Base-by-base conservation (phyloP, 306 rosid genomes). In the Malus sieversii region DNA sequence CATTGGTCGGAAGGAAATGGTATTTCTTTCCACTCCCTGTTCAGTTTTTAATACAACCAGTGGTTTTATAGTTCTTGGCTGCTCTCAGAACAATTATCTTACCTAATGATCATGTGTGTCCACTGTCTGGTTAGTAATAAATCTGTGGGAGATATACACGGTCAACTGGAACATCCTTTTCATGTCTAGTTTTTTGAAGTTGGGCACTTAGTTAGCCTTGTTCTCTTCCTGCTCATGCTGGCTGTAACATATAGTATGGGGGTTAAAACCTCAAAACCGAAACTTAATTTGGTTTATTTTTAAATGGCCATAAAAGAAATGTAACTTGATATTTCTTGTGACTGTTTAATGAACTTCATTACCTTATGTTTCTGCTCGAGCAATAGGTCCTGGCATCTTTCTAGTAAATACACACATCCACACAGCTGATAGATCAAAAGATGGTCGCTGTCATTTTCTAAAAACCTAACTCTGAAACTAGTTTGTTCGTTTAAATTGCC, bases 1-100 rank as follows among this genome's bases (percentile, higher is more conserved):
- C 87, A 86, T 48, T 91, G 90, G 92, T 63, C 82, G 73, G 94
- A 87, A 77, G 88, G 87, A 85, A 91, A 79, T 85, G 92, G 97
- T 91, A 88, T 35, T 66, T 61, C 14, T 67, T 72, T 73, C 51
- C 70, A 19, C 53, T 11, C 74, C 46, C 11, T 51, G 23, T 48
- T 48, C 3, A 48, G 20, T 48, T 48, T 48, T 48, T 48, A 14
- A 2, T 14, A 48, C 55, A 15, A 15, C 20, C 16, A 15, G 55
- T 48, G 3, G 18, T 15, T n/a, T n/a, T n/a, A n/a, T n/a, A n/a
- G n/a, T n/a, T n/a, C n/a, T n/a, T n/a, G n/a, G n/a, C n/a, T 53
- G 65, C 32, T 33, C 14, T 51, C 44, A 3, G 46, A 71, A 71
- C 45, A 11, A 33, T 22, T 58, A 16, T 25, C n/a, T 55, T 72